These are phyloP conservation scores for Adansonia rubrostipa DNA, from an alignment of 441 rosid species.

Conservation along the genomic window DNA sequence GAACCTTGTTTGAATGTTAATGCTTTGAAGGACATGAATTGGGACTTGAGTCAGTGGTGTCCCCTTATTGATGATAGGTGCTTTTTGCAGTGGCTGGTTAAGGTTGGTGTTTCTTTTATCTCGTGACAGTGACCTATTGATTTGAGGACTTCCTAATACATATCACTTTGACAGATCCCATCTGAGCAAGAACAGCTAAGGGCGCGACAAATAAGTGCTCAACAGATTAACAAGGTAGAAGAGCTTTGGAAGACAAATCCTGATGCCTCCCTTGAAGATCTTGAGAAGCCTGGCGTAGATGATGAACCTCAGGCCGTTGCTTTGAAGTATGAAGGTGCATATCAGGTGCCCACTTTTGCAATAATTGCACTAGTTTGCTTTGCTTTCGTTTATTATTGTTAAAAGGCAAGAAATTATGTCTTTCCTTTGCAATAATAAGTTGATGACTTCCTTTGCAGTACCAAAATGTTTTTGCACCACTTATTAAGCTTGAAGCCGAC, in stretches of 20 bases:
- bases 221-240: slow-evolving; percentile 96
- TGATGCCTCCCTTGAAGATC: slow-evolving; percentile 97
- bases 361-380: slow-evolving; percentile 23
- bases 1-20: slow-evolving; percentile 96
- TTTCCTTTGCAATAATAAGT: neutral
- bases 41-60: slow-evolving; percentile 99
- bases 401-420: slow-evolving; percentile 2
- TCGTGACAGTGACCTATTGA: slow-evolving; percentile 9
- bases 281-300: slow-evolving; percentile 98
- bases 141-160: slow-evolving; percentile 31
- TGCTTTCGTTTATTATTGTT: slow-evolving; percentile 2
- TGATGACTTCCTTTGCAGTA: slow-evolving; percentile 59
- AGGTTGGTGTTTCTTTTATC: slow-evolving; percentile 54
- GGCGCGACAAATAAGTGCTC: slow-evolving; percentile 97
- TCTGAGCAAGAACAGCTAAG: slow-evolving; percentile 98
- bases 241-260: slow-evolving; percentile 98
- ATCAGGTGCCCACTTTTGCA: slow-evolving; percentile 62
- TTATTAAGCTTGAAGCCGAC: slow-evolving; percentile 98
- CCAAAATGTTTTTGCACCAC: slow-evolving; percentile 99
- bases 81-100: slow-evolving; percentile 97
- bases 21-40: slow-evolving; percentile 98
- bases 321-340: slow-evolving; percentile 95
- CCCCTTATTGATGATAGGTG: slow-evolving; percentile 98
- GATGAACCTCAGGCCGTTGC: slow-evolving; percentile 96
- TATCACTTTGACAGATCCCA: slow-evolving; percentile 64